A percentile compares a stretch with the other conserved stretches of the same genome.
These are phyloP conservation scores for Trichothecium roseum DNA, from an alignment of 2,329 filamentous ascomycete species.

Conservation along the genomic window DNA sequence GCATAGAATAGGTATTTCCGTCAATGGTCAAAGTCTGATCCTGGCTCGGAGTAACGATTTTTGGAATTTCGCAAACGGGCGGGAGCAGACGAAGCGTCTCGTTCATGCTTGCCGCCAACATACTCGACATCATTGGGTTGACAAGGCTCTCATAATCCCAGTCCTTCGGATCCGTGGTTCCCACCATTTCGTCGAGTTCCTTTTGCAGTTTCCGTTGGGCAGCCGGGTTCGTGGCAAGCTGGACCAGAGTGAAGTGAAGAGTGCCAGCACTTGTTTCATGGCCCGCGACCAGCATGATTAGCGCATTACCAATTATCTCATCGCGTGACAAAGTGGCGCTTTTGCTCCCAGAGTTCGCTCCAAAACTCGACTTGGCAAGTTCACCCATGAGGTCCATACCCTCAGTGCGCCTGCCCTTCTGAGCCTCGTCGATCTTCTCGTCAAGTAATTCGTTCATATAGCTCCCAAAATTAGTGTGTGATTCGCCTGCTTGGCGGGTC, in stretches of 20 bases:
- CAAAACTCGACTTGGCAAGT: conserved; percentile 31
- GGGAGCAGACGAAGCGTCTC: conserved; percentile 67
- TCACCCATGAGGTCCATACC: conserved; percentile 44
- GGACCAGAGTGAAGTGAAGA: conserved; percentile 59
- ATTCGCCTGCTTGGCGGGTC: conserved; percentile 39
- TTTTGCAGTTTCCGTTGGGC: conserved; percentile 57
- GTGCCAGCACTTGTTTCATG: conserved; percentile 74
- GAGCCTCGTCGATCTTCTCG: conserved; percentile 40
- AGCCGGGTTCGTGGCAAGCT: conserved; percentile 54
- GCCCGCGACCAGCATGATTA: conserved; percentile 59
- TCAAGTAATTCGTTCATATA: conserved; percentile 63
- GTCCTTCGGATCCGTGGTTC: conserved; percentile 41
- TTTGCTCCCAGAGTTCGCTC: conserved; percentile 10
- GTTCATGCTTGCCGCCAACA: conserved; percentile 66
- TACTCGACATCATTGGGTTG: conserved; percentile 54
- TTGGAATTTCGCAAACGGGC: conserved; percentile 62
- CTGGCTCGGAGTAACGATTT: conserved; percentile 38
- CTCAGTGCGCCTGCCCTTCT: conserved; percentile 27
- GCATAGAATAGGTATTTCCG: conserved; percentile 48
- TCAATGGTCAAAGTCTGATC: conserved; percentile 50
- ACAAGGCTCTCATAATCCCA: conserved; percentile 66
- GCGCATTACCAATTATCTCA: conserved; percentile 65
- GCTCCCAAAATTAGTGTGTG: conserved; percentile 51
- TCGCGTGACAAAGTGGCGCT: conserved; percentile 38
- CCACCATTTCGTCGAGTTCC: conserved; percentile 58